Base-by-base conservation (phyloP, 305 asterid genomes). In the Fraxinus velutina region DNA sequence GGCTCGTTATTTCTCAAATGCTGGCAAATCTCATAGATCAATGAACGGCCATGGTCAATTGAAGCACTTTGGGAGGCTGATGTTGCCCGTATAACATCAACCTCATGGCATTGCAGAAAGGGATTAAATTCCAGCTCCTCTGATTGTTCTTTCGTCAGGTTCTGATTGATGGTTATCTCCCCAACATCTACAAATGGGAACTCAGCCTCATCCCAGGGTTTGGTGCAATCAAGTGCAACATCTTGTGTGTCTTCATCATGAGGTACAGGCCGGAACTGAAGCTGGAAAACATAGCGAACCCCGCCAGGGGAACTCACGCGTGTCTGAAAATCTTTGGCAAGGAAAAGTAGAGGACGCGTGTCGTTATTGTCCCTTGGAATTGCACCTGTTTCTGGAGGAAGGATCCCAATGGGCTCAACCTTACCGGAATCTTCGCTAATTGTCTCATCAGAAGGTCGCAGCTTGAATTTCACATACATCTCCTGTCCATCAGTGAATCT, bases 331-430 rank as follows among this genome's bases (percentile, higher is more conserved):
- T 94, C 97, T 3, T 94, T 91, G 10, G 91, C 93, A 2, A 94
- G 94, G 88, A 94, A 94, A 82, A 90, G 93, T 75, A 90, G 47
- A 0, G 97, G 97, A 17, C 98, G 93, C 1, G 82, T 85, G 86
- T 93, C 98, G 5, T 84, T 84, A 70, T 68, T 37, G 81, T 88
- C 90, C 50, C 97, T 88, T 0, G 97, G 95, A 76, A 94, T 93
- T 24, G 98, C 95, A 21, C 98, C 98, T 22, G 98, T 94, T 80
- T 94, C 98, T 0, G 98, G 98, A 73, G 98, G 98, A 19, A 93
- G 95, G 75, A 93, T 91, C 30, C 97, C 95, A 1, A 50, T 86
- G 1, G 97, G 97, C 85, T 93, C 92, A 24, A 94, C 94, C 79
- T 85, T 88, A 27, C 98, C 97, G 0, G 93, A 87, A 80, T 94